Percentiles rank a stretch among this genome's conserved stretches.
These are phyloP conservation scores for Globisporangium nunn DNA, from an alignment of 352 stramenopile genomes.

Conservation along the genomic window DNA sequence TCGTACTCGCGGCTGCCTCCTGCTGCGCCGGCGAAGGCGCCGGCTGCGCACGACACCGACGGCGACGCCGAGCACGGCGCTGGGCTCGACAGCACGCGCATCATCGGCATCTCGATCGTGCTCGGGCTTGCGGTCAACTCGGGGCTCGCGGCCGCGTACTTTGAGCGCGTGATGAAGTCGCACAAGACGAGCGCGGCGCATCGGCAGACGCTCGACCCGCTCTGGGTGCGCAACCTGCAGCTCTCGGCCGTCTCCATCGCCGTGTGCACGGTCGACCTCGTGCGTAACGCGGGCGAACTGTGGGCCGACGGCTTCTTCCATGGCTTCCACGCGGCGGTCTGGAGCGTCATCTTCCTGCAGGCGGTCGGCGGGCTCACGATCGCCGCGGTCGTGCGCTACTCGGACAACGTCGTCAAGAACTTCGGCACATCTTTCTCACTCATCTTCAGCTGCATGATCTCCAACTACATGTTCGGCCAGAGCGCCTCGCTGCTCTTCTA, in stretches of 20 bases:
- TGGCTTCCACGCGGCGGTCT: slow-evolving; percentile 70
- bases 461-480: slow-evolving; percentile 85
- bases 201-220: slow-evolving; percentile 68
- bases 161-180: slow-evolving; percentile 84
- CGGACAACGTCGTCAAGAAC: slow-evolving; percentile 89
- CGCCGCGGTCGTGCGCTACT: slow-evolving; percentile 81
- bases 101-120: slow-evolving; percentile 79
- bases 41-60: slow-evolving; percentile 5
- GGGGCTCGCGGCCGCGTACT: slow-evolving; percentile 80
- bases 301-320: slow-evolving; percentile 73
- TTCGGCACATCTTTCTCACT: slow-evolving; percentile 86
- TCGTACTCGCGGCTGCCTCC: slow-evolving; percentile 64
- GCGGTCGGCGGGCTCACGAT: slow-evolving; percentile 80
- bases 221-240: slow-evolving; percentile 85
- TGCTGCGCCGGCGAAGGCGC: slow-evolving; percentile 6
- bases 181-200: slow-evolving; percentile 64
- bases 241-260: slow-evolving; percentile 76
- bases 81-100: slow-evolving; percentile 35
- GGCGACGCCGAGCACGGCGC: slow-evolving; percentile 4
- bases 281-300: slow-evolving; percentile 53
- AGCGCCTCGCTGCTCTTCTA: slow-evolving; percentile 68
- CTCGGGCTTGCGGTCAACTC: slow-evolving; percentile 79
- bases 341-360: slow-evolving; percentile 75
- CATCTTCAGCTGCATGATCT: slow-evolving; percentile 85
- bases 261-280: slow-evolving; percentile 62